Evolutionary conservation across 2,329 filamentous ascomycete genomes (phyloP).

Genomic region (Neospermospora avenae): DNA sequence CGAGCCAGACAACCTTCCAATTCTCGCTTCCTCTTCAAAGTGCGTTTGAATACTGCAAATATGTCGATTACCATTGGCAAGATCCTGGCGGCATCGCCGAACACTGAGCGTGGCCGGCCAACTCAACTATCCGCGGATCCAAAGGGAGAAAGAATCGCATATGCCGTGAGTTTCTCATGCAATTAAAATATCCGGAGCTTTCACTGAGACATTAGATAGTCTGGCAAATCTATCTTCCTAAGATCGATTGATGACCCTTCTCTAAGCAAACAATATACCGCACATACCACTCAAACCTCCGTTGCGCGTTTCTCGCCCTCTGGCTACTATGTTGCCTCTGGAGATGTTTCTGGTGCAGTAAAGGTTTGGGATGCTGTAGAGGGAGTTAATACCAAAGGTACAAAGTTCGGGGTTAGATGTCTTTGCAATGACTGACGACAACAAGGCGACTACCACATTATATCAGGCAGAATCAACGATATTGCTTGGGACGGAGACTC

Average conservation of each 20-base stretch:
- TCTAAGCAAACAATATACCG: constrained; percentile 83
- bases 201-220: constrained; percentile 47
- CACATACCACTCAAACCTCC: constrained; percentile 83
- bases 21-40: background rate
- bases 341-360: constrained; percentile 80
- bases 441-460: constrained; percentile 87
- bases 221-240: constrained; percentile 94
- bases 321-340: constrained; percentile 91
- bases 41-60: background rate
- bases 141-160: constrained; percentile 89
- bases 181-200: background rate
- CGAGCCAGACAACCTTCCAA: background rate
- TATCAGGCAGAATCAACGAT: constrained; percentile 92
- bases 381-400: constrained; percentile 70
- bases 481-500: constrained; percentile 97
- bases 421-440: background rate
- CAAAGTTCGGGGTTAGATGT: background rate
- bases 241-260: constrained; percentile 90
- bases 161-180: constrained; percentile 64
- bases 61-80: constrained; percentile 55
- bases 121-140: constrained; percentile 84
- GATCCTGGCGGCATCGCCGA: constrained; percentile 83
- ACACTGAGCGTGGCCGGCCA: constrained; percentile 79
- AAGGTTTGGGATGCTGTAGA: constrained; percentile 91
- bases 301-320: constrained; percentile 93